Conservation (phyloP, 179 eudicot species). For the Spergularia azorica region DNA sequence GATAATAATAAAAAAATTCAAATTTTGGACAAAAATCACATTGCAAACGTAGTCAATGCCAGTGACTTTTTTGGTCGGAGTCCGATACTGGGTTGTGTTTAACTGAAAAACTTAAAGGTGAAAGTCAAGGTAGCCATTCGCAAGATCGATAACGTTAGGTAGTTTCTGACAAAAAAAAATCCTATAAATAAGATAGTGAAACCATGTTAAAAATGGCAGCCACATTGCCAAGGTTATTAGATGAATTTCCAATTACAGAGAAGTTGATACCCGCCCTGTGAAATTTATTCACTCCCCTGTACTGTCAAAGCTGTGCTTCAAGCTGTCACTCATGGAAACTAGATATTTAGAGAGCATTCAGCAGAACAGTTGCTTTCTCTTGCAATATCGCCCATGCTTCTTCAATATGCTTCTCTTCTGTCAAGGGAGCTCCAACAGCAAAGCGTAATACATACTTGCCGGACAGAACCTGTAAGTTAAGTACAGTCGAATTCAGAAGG, state of each 20-base stretch:
- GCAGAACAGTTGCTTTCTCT: constrained; percentile 56
- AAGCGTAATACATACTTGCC: constrained; percentile 64
- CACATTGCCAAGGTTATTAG: background rate
- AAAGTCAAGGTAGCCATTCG: no score
- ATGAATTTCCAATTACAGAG: no score
- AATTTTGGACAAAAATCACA: no score
- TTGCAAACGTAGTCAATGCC: no score
- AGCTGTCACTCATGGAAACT: background rate
- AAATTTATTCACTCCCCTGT: background rate
- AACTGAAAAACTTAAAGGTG: no score
- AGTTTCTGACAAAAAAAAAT: no score
- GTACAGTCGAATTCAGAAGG: background rate
- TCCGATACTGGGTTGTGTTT: no score
- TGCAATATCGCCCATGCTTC: constrained; percentile 76
- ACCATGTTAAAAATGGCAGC: background rate
- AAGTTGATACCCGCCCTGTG: background rate
- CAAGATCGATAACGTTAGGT: no score
- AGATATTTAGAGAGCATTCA: constrained; percentile 24
- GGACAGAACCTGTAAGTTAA: constrained; percentile 61
- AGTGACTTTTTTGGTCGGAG: no score
- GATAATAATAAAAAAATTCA: background rate
- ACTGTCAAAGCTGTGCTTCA: background rate
- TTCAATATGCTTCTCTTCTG: constrained; percentile 72
- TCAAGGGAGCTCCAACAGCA: constrained; percentile 91
- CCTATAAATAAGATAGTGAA: no score